phyloP scores from a whole-genome alignment of 306 rosid genomes.

The Senna tora region DNA sequence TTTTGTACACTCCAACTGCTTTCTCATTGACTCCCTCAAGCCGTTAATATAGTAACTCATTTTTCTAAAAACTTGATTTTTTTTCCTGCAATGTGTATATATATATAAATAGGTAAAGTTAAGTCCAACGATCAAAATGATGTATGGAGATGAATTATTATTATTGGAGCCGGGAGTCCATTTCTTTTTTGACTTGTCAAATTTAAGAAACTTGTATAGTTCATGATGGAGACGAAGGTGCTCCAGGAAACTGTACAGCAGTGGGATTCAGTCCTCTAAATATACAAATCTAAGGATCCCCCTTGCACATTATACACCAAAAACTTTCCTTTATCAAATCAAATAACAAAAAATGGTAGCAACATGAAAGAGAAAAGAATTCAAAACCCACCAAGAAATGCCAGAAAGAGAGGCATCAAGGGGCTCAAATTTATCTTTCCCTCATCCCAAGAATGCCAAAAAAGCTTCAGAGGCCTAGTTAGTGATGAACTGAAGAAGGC shows the following conservation, averaged over 20 bases:
- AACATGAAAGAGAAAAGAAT: conserved; percentile 35
- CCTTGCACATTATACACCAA: conserved; percentile 41
- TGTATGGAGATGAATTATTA: background rate
- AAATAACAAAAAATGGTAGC: conserved; percentile 44
- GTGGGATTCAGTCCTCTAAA: conserved; percentile 37
- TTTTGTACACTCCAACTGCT: no score
- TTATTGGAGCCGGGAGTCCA: background rate
- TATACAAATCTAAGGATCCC: conserved; percentile 42
- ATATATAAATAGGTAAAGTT: background rate
- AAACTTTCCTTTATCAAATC: conserved; percentile 36
- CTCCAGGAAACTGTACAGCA: conserved; percentile 43
- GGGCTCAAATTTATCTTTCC: conserved; percentile 13
- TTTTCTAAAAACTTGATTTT: background rate
- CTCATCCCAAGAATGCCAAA: conserved; percentile 39
- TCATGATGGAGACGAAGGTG: conserved; percentile 4
- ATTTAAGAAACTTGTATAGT: background rate
- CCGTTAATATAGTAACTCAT: background rate
- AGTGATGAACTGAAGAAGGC: conserved; percentile 65
- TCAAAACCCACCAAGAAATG: conserved; percentile 37
- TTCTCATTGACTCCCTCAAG: background rate
- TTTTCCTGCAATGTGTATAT: background rate
- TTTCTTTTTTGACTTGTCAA: background rate
- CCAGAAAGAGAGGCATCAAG: conserved; percentile 31
- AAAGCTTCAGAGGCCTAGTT: conserved; percentile 38
- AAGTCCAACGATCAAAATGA: background rate